Percentiles rank a stretch among this genome's conserved stretches.
Evolutionary conservation across 306 rosid genomes (phyloP).

Genomic region (Coriaria nepalensis): DNA sequence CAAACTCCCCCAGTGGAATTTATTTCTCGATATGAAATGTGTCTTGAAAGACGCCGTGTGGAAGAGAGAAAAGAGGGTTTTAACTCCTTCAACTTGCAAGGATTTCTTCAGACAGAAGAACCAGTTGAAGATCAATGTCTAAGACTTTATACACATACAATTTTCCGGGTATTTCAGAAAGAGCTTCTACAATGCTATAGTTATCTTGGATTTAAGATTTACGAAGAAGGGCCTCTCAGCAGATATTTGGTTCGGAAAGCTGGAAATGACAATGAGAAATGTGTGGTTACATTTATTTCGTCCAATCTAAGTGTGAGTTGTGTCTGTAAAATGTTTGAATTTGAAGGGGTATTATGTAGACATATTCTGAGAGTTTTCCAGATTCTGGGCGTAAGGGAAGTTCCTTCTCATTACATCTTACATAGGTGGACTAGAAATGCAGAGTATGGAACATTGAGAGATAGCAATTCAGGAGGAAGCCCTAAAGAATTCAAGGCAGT

Average conservation of each 20-base stretch:
- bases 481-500: conserved; percentile 59
- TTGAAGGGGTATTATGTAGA: conserved; percentile 84
- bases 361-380: conserved; percentile 78
- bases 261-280: conserved; percentile 66
- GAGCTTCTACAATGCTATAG: conserved; percentile 81
- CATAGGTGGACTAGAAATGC: conserved; percentile 91
- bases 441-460: conserved; percentile 65
- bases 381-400: conserved; percentile 66
- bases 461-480: conserved; percentile 48
- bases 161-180: conserved; percentile 78
- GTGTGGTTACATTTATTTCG: conserved; percentile 47
- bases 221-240: conserved; percentile 48
- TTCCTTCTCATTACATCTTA: conserved; percentile 68
- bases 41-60: conserved; percentile 71
- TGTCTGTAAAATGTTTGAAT: conserved; percentile 93
- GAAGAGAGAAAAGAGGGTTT: conserved; percentile 82
- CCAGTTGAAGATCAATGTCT: conserved; percentile 80
- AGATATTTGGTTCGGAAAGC: conserved; percentile 73
- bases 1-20: conserved; percentile 68
- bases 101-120: conserved; percentile 86
- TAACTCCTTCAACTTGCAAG: conserved; percentile 57
- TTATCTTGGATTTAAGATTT: conserved; percentile 77
- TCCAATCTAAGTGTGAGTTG: conserved; percentile 45
- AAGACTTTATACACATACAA: conserved; percentile 62
- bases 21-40: conserved; percentile 67